Conservation (phyloP, 2,329 filamentous ascomycete genomes). For the Phoma sp. region DNA sequence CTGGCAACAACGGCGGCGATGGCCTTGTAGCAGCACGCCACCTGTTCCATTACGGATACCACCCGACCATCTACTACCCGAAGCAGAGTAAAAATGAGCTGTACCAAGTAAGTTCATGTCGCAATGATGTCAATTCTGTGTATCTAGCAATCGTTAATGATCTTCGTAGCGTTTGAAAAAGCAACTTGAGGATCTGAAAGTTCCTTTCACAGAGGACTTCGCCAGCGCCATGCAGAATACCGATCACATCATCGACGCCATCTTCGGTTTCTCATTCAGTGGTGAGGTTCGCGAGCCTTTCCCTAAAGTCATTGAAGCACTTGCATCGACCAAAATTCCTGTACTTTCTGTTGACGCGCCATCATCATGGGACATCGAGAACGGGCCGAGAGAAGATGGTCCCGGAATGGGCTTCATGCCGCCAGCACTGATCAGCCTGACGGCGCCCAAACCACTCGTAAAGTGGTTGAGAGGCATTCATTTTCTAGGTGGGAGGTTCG, state of each 20-base stretch:
- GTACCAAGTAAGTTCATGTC: constrained; percentile 64
- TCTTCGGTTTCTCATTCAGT: constrained; percentile 95
- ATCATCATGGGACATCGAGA: constrained; percentile 92
- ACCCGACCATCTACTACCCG: constrained; percentile 87
- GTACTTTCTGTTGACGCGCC: constrained; percentile 92
- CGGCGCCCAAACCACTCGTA: constrained; percentile 89
- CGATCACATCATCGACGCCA: constrained; percentile 87
- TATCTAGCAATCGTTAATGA: constrained; percentile 8
- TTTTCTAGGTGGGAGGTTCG: constrained; percentile 90
- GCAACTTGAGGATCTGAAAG: constrained; percentile 80
- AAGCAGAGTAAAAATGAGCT: constrained; percentile 90
- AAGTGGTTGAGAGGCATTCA: constrained; percentile 85
- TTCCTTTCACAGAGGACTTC: constrained; percentile 88
- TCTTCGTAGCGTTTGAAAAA: constrained; percentile 72
- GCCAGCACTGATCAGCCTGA: constrained; percentile 80
- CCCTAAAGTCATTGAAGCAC: constrained; percentile 75
- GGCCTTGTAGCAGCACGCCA: constrained; percentile 94
- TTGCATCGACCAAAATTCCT: constrained; percentile 74
- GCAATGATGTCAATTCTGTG: constrained; percentile 42
- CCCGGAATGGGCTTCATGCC: constrained; percentile 83
- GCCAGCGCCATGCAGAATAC: constrained; percentile 66
- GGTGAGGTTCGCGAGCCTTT: constrained; percentile 95
- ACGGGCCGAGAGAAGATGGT: constrained; percentile 77
- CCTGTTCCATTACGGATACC: constrained; percentile 89
- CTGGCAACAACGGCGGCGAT: constrained; percentile 81